A percentile compares a stretch with the other conserved stretches of the same genome.
Conservation (phyloP, 148 eudicot species). For the Limonium bicolor region DNA sequence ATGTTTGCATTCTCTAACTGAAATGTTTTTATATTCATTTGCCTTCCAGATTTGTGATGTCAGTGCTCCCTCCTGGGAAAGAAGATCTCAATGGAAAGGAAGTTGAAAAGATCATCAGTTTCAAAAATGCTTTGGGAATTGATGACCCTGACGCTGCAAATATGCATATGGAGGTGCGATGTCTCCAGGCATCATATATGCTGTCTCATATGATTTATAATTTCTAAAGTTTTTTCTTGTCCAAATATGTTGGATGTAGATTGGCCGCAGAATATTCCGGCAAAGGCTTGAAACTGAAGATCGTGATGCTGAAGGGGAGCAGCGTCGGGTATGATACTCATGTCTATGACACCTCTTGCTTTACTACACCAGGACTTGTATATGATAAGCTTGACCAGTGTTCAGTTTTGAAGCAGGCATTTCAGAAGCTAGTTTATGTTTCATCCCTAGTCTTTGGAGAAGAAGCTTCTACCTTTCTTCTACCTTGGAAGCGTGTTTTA, state of each 20-base stretch:
- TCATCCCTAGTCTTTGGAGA: constrained; percentile 93
- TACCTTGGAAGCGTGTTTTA: constrained; percentile 97
- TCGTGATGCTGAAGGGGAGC: constrained; percentile 65
- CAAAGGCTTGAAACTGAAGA: constrained; percentile 97
- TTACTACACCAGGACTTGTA: neutral
- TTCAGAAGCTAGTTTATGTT: constrained; percentile 94
- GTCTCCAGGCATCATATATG: neutral
- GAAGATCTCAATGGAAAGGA: constrained; percentile 87
- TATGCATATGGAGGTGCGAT: constrained; percentile 85
- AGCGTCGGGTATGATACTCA: constrained; percentile 65
- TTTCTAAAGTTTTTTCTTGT: neutral
- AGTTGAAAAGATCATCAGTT: constrained; percentile 55
- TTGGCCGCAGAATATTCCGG: constrained; percentile 78
- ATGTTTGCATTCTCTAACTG: neutral
- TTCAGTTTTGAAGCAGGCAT: constrained; percentile 78
- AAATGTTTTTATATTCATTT: neutral
- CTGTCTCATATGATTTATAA: too few relatives aligned
- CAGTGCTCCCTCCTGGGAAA: constrained; percentile 60
- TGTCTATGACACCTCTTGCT: neutral
- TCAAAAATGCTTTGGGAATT: constrained; percentile 73
- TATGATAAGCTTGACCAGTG: constrained; percentile 39
- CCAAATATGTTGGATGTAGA: constrained; percentile 19
- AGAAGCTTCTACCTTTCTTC: constrained; percentile 79
- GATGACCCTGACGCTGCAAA: constrained; percentile 99
- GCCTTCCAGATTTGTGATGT: constrained; percentile 46